These are phyloP conservation scores for Phytophthora syringae DNA, from an alignment of 352 stramenopile genomes.

Conservation along the genomic window DNA sequence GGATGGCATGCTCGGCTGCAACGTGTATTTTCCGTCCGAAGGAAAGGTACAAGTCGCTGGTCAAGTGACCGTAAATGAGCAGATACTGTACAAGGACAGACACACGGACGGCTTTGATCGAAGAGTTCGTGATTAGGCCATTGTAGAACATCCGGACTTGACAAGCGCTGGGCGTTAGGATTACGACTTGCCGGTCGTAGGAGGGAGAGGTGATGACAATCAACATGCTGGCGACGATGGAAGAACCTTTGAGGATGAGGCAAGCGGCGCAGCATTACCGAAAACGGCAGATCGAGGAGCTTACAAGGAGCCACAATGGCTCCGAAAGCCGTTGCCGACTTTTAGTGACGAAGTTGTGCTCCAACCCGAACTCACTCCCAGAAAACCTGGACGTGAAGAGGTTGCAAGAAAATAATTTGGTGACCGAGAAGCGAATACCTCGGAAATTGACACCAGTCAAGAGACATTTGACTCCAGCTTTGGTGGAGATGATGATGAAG, in stretches of 20 bases:
- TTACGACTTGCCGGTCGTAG: constrained; percentile 9
- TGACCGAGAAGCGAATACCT: too few species aligned
- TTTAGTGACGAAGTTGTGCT: constrained; percentile 10
- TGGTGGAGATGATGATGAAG: too few species aligned
- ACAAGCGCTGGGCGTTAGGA: too few species aligned
- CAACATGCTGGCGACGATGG: too few species aligned
- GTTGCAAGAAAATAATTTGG: too few species aligned
- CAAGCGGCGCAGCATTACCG: background rate
- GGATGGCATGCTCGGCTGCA: background rate
- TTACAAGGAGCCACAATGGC: background rate
- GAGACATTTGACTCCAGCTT: too few species aligned
- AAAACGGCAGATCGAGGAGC: background rate
- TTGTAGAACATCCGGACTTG: background rate
- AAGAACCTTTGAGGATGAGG: too few species aligned
- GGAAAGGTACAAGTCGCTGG: background rate
- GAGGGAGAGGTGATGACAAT: background rate
- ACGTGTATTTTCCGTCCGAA: constrained; percentile 6
- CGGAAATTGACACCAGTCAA: too few species aligned
- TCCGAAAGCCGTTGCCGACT: background rate
- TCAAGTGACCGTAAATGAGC: constrained; percentile 4
- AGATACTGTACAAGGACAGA: constrained; percentile 11
- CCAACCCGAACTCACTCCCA: background rate
- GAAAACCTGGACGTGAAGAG: too few species aligned
- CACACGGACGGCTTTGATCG: background rate
- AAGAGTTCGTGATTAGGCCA: background rate